These are phyloP conservation scores for Geranium incanum DNA, from an alignment of 441 rosid species.

Conservation along the genomic window DNA sequence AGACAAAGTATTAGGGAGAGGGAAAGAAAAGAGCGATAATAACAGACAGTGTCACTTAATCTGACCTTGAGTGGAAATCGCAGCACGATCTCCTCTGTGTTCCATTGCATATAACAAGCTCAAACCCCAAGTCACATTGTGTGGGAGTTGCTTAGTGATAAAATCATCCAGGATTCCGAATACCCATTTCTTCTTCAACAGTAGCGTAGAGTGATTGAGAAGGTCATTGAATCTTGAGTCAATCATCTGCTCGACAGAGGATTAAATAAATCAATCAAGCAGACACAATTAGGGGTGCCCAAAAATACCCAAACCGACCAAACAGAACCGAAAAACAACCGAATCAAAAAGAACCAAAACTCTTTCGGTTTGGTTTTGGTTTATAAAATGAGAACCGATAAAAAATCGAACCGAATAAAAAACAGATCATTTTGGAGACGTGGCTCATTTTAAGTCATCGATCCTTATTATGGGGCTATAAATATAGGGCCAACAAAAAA, in stretches of 20 bases:
- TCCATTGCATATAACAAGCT: constrained; percentile 94
- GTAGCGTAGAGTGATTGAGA: constrained; percentile 71
- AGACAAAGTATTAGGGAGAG: constrained; percentile 15
- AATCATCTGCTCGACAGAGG: constrained; percentile 58
- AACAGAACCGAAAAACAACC: too few relatives aligned
- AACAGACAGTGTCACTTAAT: background rate
- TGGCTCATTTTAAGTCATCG: too few relatives aligned
- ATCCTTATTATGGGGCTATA: too few relatives aligned
- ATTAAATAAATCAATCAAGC: background rate
- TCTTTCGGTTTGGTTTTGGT: too few relatives aligned
- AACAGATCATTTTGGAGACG: too few relatives aligned
- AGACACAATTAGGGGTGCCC: background rate
- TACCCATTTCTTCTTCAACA: constrained; percentile 85
- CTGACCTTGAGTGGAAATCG: constrained; percentile 81
- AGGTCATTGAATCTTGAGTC: constrained; percentile 86
- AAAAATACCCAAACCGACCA: too few relatives aligned
- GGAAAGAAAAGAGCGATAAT: constrained; percentile 7
- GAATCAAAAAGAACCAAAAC: too few relatives aligned
- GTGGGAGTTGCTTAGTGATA: constrained; percentile 98
- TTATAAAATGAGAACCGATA: too few relatives aligned
- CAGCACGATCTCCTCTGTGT: constrained; percentile 88
- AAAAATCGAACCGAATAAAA: too few relatives aligned
- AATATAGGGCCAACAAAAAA: too few relatives aligned
- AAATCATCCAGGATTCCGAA: constrained; percentile 91
- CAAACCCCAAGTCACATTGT: constrained; percentile 98